A percentile compares a stretch with the other conserved stretches of the same genome.
Conservation (phyloP, 148 eudicot species). For the Pharnaceum exiguum region DNA sequence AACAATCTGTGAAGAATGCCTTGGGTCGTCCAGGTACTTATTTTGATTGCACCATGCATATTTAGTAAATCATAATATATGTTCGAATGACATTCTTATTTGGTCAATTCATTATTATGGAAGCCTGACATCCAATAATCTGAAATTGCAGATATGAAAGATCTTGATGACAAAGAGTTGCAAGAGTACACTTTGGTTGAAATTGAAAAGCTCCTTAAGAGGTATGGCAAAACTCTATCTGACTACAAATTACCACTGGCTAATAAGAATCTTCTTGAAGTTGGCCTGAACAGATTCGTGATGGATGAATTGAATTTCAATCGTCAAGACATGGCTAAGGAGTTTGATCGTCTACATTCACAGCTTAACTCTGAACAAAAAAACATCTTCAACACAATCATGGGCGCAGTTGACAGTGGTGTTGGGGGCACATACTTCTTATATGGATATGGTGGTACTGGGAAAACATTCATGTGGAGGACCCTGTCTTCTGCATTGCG, state of each 20-base stretch:
- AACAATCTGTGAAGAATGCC: too few relatives aligned
- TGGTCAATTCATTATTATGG: too few relatives aligned
- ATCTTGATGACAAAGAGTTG: background rate
- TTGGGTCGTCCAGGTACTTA: too few relatives aligned
- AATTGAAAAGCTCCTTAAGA: background rate
- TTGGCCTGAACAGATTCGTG: background rate
- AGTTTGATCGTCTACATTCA: background rate
- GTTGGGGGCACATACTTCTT: conserved; percentile 6
- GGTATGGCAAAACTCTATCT: background rate
- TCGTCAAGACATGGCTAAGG: background rate
- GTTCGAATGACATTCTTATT: too few relatives aligned
- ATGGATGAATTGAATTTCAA: conserved; percentile 4
- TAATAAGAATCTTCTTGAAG: background rate
- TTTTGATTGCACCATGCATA: too few relatives aligned
- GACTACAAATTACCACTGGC: background rate
- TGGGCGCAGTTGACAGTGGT: background rate
- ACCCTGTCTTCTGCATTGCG: background rate
- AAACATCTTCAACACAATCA: background rate
- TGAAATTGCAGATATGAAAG: background rate
- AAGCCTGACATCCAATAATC: too few relatives aligned
- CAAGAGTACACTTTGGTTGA: background rate
- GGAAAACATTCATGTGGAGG: conserved; percentile 21
- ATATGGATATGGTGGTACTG: conserved; percentile 20
- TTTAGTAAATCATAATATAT: too few relatives aligned
- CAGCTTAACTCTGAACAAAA: background rate